Conservation (phyloP, 345 rosid genomes). For the Citrus australasica region DNA sequence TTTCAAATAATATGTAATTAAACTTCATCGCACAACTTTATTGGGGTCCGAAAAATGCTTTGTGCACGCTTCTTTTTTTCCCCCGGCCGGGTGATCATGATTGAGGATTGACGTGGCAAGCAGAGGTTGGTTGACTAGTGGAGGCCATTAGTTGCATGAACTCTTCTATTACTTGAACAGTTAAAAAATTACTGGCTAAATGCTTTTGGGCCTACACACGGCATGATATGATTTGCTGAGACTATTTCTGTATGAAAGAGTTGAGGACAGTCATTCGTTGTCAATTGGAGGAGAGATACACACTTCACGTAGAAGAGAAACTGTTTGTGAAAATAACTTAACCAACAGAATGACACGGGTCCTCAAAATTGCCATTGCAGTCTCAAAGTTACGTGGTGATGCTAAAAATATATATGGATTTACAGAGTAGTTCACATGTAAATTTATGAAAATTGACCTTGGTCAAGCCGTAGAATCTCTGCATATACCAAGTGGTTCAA, state of each 20-base stretch:
- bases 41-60: background rate
- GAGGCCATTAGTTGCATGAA: background rate
- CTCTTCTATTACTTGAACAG: background rate
- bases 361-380: background rate
- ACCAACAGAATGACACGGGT: background rate
- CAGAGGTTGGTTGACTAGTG: background rate
- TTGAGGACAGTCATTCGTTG: background rate
- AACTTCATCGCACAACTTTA: no score
- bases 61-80: background rate
- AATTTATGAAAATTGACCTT: background rate
- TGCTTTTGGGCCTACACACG: background rate
- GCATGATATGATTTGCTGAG: background rate
- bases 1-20: no score
- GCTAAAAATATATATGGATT: no score
- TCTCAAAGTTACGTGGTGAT: background rate
- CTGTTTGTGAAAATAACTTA: constrained; percentile 13
- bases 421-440: background rate
- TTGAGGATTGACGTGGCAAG: background rate
- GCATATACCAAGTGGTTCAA: background rate
- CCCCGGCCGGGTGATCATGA: no score
- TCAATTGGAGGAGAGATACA: background rate
- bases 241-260: background rate
- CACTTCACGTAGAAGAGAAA: background rate
- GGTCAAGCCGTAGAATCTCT: background rate
- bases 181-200: background rate